These are phyloP conservation scores for Rhizopus microsporus DNA, from an alignment of 371 early-diverging fungal genomes.

Conservation along the genomic window DNA sequence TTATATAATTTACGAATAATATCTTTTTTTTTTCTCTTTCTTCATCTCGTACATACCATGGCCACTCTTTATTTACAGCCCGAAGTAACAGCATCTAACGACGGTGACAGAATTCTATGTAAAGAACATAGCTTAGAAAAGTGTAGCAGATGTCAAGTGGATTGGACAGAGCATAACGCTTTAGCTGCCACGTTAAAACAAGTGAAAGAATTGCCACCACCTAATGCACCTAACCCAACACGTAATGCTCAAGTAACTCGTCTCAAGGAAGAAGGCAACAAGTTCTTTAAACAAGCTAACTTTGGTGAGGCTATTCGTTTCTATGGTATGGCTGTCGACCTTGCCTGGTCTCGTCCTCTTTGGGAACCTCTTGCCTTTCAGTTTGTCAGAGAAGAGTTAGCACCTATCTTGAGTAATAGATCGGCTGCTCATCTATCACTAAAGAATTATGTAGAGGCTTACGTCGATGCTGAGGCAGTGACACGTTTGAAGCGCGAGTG, in stretches of 20 bases:
- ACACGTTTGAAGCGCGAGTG: constrained; percentile 74
- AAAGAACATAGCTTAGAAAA: constrained; percentile 50
- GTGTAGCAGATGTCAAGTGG: constrained; percentile 49
- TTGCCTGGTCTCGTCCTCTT: constrained; percentile 71
- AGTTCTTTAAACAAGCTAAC: constrained; percentile 63
- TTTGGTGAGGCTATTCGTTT: constrained; percentile 70
- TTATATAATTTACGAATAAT: background rate
- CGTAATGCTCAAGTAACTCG: constrained; percentile 65
- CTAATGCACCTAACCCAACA: constrained; percentile 65
- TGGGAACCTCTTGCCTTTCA: constrained; percentile 75
- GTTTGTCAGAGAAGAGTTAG: constrained; percentile 68
- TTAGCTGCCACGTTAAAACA: constrained; percentile 55
- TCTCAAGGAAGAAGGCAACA: constrained; percentile 78
- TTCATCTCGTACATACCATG: constrained; percentile 5
- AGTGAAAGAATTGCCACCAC: constrained; percentile 67
- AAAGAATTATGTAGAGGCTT: constrained; percentile 70
- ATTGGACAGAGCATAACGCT: constrained; percentile 56
- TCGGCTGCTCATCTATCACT: constrained; percentile 71
- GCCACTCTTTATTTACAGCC: constrained; percentile 16
- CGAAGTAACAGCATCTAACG: constrained; percentile 26
- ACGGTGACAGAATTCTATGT: constrained; percentile 48
- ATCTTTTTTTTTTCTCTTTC: constrained; percentile 3
- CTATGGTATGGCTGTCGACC: constrained; percentile 73
- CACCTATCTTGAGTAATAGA: constrained; percentile 71
- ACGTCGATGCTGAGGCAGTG: constrained; percentile 76